Percentiles rank a stretch among this genome's conserved stretches.
Conservation (phyloP, 768 basidiomycete genomes). For the Kwoniella sp. region DNA sequence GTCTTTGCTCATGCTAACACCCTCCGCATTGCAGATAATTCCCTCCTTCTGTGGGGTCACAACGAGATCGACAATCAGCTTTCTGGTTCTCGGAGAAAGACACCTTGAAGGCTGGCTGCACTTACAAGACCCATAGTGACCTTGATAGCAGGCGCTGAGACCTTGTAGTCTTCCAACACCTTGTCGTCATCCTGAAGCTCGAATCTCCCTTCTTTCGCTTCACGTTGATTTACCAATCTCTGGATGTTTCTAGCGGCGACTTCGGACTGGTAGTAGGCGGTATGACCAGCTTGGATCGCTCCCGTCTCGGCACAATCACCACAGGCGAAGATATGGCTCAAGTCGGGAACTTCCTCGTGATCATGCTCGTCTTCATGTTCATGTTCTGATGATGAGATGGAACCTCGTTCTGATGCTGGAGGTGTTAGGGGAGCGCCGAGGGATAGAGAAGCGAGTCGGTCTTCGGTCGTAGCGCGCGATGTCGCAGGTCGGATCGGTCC, state of each 20-base stretch:
- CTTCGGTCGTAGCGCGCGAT: conserved; percentile 17
- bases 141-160: conserved; percentile 50
- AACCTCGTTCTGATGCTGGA: conserved; percentile 12
- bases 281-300: conserved; percentile 56
- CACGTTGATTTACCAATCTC: conserved; percentile 33
- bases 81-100: background rate
- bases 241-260: conserved; percentile 54
- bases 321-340: conserved; percentile 51
- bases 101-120: too few relatives aligned
- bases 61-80: background rate
- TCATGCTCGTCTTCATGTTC: conserved; percentile 12
- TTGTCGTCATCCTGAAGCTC: conserved; percentile 12
- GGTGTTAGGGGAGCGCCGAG: conserved; percentile 23
- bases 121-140: conserved; percentile 50
- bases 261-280: conserved; percentile 54
- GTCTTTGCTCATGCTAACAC: conserved; percentile 31
- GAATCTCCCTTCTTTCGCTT: conserved; percentile 16
- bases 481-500: conserved; percentile 22
- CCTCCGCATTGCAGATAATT: conserved; percentile 37
- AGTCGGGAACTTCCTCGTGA: conserved; percentile 7
- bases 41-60: conserved; percentile 22
- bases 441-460: conserved; percentile 27
- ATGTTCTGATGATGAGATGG: background rate
- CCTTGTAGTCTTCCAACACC: conserved; percentile 44
- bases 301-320: conserved; percentile 55